Evolutionary conservation across 2,329 filamentous ascomycete species (phyloP), one percentile per base, ranked within the genome.

Genomic region (Paecilomyces dactylethromorphus): DNA sequence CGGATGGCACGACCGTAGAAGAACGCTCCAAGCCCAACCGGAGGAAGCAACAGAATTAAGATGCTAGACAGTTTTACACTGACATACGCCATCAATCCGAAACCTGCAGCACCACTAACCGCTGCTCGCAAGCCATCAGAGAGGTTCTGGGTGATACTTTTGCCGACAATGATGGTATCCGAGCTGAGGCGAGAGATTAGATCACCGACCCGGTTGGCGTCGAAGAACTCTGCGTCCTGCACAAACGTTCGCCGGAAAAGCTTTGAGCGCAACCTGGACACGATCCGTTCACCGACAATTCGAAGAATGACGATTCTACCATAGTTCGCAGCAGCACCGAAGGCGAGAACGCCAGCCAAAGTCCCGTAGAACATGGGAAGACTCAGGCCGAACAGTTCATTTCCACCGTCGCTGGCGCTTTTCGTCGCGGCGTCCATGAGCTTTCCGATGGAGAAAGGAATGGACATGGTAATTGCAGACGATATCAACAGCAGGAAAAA

Each of bases 161-260:
- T 99, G 71, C 93, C 94, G 57, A 99, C 94, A 69, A 99, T 95
- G 69, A 97, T 91, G 0, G 94, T 97, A 73, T 99, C 95, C 1
- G 92, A 96, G 68, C 93, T 92, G 53, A 99, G 85, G 39, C 95
- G 88, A 39, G 93, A 97, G 69, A 99, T 97, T 66, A 99, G 79
- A 72, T 99, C 94, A 72, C 94, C 94, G 26, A 97, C 92, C 26
- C 94, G 85, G 77, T 99, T 99, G 45, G 94, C 94, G 72, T 99
- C 94, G 70, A 99, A 99, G 78, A 99, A 99, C 70, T 97, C 94
- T 59, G 94, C 94, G 74, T 99, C 94, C 74, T 99, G 94, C n/a
- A 94, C 84, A 67, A 95, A 96, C 0, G 94, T 99, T 63, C 89
- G 86, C 64, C 91, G 86, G 78, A 96, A 99, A 3, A 99, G 85